Evolutionary conservation across 1,139 yeast species (phyloP), one percentile per base, ranked within the genome.

Genomic region (Geotrichum klebahnii): DNA sequence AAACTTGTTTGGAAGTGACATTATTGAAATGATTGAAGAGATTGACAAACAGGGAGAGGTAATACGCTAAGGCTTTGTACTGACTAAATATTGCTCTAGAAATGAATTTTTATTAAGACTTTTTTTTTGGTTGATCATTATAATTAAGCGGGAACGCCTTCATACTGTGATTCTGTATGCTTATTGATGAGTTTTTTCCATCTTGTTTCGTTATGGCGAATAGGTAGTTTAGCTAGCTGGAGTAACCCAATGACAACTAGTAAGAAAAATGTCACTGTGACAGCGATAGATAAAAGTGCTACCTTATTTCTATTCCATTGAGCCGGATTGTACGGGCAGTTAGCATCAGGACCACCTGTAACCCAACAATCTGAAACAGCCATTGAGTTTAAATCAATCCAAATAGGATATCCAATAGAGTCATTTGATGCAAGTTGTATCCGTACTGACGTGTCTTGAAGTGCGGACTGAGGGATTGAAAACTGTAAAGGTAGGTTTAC

Each of bases 341-440:
- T 67, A 0, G 94, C 83, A 54, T 78, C 75, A 0, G 90, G 81
- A 0, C 96, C 96, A 1, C 95, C 97, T 1, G 80, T 68, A 2
- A 89, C 90, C 89, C 94, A 90, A 64, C 98, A 90, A 50, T 80
- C 77, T 16, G 76, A 67, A 4, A 81, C 80, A 0, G 88, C 78
- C 16, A 92, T 74, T 28, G 92, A 88, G 64, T 92, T 92, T 56
- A 89, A 60, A 65, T 89, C 92, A 2, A 89, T 78, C 97, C 97
- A 92, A 0, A 83, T 72, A 0, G 64, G 59, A 65, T 64, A 46
- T 5, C 40, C 36, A 20, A 53, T 43, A 22, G 53, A 31, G 5
- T 33, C 50, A 14, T 61, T 52, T 8, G 75, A 57, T 8, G 37
- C 38, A 8, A 52, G 31, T 16, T 37, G 32, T 1, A 45, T 19